Percentiles rank a stretch among this genome's conserved stretches.
Evolutionary conservation across 78 protist species (phyloP).

Genomic region (Polysphondylium violaceum): DNA sequence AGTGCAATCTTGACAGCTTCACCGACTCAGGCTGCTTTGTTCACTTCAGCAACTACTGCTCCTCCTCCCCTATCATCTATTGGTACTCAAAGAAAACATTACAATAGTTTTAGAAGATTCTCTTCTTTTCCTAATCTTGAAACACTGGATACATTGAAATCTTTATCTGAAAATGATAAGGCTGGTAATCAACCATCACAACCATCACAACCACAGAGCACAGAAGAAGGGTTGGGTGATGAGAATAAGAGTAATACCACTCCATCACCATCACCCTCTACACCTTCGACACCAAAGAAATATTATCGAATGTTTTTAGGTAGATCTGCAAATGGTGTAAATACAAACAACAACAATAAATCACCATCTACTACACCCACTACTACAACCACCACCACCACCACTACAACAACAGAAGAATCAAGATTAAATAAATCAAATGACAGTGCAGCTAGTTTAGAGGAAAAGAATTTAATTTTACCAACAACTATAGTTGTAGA

Average conservation of each 20-base stretch:
- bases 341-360: neutral
- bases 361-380: neutral
- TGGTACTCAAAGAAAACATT: slow-evolving; percentile 39
- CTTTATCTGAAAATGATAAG: neutral
- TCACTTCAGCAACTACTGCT: slow-evolving; percentile 9
- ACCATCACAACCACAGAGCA: neutral
- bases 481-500: slow-evolving; percentile 1
- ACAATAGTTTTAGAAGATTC: slow-evolving; percentile 48
- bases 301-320: neutral
- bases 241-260: neutral
- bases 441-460: slow-evolving; percentile 18
- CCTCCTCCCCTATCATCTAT: slow-evolving; percentile 51
- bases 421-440: neutral
- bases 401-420: neutral
- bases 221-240: neutral
- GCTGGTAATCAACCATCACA: slow-evolving; percentile 30
- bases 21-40: slow-evolving; percentile 20
- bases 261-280: neutral
- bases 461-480: neutral
- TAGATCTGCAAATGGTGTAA: slow-evolving; percentile 1
- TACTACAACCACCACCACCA: neutral
- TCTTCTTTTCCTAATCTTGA: slow-evolving; percentile 71
- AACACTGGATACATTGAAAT: neutral
- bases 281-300: slow-evolving; percentile 11
- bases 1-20: slow-evolving; percentile 60